Percentiles rank a stretch among this genome's conserved stretches.
Evolutionary conservation across 2,329 filamentous ascomycete genomes (phyloP).

Genomic region (Fusarium sp.): DNA sequence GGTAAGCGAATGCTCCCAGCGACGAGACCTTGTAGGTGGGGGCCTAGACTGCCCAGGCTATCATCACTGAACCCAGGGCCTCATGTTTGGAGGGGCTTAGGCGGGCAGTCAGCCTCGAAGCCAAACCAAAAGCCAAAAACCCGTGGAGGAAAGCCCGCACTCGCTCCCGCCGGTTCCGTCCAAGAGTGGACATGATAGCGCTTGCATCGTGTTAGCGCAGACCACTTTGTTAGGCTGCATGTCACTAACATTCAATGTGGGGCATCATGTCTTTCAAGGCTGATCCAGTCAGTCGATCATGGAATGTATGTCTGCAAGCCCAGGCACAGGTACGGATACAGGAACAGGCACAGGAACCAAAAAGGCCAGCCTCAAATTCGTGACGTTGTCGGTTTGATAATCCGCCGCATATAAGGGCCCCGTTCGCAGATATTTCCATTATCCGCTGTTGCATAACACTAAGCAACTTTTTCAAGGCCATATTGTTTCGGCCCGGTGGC

Average conservation of each 20-base stretch:
- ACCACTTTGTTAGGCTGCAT: neutral
- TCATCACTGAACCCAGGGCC: neutral
- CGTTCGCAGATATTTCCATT: neutral
- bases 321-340: neutral
- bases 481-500: constrained; percentile 27
- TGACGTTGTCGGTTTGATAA: constrained; percentile 19
- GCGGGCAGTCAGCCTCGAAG: neutral
- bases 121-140: neutral
- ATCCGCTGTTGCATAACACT: neutral
- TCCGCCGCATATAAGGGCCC: neutral
- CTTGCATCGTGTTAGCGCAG: constrained; percentile 24
- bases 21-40: neutral
- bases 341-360: constrained; percentile 18
- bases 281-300: constrained; percentile 22
- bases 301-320: neutral
- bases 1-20: neutral
- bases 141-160: neutral
- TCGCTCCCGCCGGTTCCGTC: constrained; percentile 6
- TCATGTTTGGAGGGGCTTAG: neutral
- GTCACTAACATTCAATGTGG: constrained; percentile 23
- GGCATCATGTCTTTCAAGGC: constrained; percentile 25
- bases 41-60: neutral
- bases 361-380: neutral
- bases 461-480: neutral
- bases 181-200: constrained; percentile 14